Base-by-base conservation (phyloP, 164 flowering plant genomes). In the Nelumbo lutea region DNA sequence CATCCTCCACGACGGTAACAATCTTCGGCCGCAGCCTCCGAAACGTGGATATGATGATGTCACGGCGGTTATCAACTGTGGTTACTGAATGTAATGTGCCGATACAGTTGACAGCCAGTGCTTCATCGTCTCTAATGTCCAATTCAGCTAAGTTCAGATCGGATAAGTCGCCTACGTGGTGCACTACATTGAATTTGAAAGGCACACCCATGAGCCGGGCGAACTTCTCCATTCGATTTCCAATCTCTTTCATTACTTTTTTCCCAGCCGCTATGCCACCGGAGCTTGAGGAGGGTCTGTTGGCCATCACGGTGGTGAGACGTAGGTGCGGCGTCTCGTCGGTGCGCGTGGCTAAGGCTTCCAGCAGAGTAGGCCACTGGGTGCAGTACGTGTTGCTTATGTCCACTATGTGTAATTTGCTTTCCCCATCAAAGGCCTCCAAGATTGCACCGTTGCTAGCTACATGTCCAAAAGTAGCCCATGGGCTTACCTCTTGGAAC, bases 171-270 rank as follows among this genome's bases (percentile, higher is more conserved):
- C 91, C 92, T 0, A 73, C 56, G 44, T 88, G 97, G 76, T 88
- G 83, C 0, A 90, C 64, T 0, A 83, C 80, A 51, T 68, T 77
- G 83, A 90, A 89, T 62, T 88, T 85, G 66, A 95, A 95, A 0
- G 99, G 99, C 7, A 95, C 99, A 0, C 99, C 97, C 99, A 95
- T 95, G 6, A 95, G 87, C 65, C 99, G 70, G 0, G 99, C 99
- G 66, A 95, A 95, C 63, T 92, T 95, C 76, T 95, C 97, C 90
- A 95, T 85, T 5, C 99, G 71, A 53, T 52, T 76, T 0, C 91
- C 90, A 1, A 95, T 88, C 73, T 92, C 99, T 61, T 77, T 90
- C 97, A 90, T 89, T 11, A 95, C 87, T 52, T 76, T 83, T 8
- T 85, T 86, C 5, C 79, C 84, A 0, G 83, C 75, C 0, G 80